Percentiles rank a stretch among this genome's conserved stretches.
phyloP scores from a whole-genome alignment of 441 rosid genomes.

The Pelargonium fulgidum region DNA sequence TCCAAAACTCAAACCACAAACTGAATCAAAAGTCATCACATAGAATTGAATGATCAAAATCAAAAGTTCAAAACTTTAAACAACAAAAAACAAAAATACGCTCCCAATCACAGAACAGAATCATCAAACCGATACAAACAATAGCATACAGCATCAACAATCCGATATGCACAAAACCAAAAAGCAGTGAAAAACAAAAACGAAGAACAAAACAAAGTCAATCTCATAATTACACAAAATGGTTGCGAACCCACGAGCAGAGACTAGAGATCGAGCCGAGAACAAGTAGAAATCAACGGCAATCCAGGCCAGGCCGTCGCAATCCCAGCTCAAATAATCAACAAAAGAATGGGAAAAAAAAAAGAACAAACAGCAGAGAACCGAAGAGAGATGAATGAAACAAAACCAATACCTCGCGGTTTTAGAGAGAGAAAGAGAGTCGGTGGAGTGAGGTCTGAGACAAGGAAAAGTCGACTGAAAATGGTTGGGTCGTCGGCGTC shows the following conservation, averaged over 20 bases:
- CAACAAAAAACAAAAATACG: neutral
- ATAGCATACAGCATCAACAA: neutral
- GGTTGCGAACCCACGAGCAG: neutral
- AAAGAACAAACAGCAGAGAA: neutral
- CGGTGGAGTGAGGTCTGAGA: neutral
- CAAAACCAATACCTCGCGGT: neutral
- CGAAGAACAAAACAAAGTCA: neutral
- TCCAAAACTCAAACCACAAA: neutral
- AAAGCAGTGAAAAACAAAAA: neutral
- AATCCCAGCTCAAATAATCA: neutral
- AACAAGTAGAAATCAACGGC: neutral
- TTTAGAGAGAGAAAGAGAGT: neutral
- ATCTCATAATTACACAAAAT: neutral
- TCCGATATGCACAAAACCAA: neutral
- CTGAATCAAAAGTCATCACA: neutral
- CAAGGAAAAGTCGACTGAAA: neutral
- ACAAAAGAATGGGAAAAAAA: neutral
- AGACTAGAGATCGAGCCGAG: neutral
- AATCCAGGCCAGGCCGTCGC: neutral
- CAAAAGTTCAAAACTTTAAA: too few species aligned
- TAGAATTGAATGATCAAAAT: too few species aligned
- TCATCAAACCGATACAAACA: neutral
- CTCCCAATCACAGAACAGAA: neutral
- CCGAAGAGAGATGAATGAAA: neutral
- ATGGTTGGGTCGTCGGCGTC: conserved; percentile 8